Conservation (phyloP, 176 grass and related monocot genomes). For the Rhynchospora pubera region DNA sequence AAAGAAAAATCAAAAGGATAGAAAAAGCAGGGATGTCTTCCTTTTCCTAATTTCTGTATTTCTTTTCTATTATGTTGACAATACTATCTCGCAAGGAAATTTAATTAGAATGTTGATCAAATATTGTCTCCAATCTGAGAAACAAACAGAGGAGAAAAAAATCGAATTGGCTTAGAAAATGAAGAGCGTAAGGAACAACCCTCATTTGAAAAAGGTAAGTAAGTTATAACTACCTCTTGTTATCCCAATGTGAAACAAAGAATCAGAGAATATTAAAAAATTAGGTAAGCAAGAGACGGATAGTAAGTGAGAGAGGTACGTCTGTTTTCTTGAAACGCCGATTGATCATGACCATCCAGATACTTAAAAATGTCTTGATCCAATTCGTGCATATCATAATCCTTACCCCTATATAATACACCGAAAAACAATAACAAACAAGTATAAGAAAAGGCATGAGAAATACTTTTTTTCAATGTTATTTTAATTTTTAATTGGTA, state of each 20-base stretch:
- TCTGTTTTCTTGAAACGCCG: conserved; percentile 5
- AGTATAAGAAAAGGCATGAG: background rate
- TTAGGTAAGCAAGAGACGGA: background rate
- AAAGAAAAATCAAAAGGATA: background rate
- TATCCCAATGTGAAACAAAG: conserved; percentile 9
- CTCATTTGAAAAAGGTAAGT: background rate
- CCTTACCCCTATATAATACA: background rate
- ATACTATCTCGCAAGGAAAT: background rate
- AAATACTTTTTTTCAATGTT: background rate
- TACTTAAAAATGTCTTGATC: background rate
- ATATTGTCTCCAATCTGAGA: background rate
- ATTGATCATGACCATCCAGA: conserved; percentile 13
- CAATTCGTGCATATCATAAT: background rate
- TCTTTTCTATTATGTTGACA: background rate
- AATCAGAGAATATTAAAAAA: background rate
- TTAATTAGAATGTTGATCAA: too few species aligned
- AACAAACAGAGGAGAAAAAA: background rate
- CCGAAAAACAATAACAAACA: background rate
- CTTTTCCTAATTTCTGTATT: background rate
- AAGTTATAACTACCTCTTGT: background rate
- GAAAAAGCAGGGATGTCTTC: background rate
- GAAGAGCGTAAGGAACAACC: background rate
- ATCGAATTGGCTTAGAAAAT: background rate
- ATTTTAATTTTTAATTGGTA: background rate
- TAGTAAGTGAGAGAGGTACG: background rate